These are phyloP conservation scores for Penicillium alfredii DNA, from an alignment of 495 filamentous ascomycete genomes.

Conservation along the genomic window DNA sequence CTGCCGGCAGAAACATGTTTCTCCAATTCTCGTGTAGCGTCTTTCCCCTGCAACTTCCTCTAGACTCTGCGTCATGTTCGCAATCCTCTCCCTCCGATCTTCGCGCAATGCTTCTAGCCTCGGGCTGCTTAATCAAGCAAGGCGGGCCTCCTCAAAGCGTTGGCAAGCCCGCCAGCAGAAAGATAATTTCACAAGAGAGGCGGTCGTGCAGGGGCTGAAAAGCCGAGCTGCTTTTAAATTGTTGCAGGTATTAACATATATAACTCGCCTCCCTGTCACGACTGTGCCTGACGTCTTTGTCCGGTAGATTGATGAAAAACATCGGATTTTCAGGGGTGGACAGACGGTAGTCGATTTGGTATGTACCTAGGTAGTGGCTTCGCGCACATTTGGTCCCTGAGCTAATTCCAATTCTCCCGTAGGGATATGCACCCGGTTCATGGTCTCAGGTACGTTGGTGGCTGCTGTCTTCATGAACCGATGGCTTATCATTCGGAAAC, in stretches of 20 bases:
- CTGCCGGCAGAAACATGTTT: conserved; percentile 6
- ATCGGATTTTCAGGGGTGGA: conserved; percentile 67
- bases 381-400: too few relatives aligned
- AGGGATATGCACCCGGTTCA: conserved; percentile 90
- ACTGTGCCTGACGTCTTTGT: background rate
- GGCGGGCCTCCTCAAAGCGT: conserved; percentile 61
- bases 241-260: conserved; percentile 51
- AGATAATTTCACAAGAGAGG: conserved; percentile 65
- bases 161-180: conserved; percentile 74
- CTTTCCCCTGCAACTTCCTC: background rate
- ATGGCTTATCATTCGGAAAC: conserved; percentile 4
- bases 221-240: conserved; percentile 92
- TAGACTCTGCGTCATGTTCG: conserved; percentile 4
- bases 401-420: conserved; percentile 12
- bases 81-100: conserved; percentile 2
- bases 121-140: conserved; percentile 6
- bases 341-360: conserved; percentile 89
- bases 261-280: background rate
- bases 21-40: too few relatives aligned
- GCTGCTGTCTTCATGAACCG: background rate
- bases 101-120: background rate
- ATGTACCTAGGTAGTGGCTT: conserved; percentile 13
- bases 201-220: conserved; percentile 70
- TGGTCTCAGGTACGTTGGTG: conserved; percentile 73
- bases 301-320: conserved; percentile 67